Percentiles rank a stretch among this genome's conserved stretches.
These are phyloP conservation scores for Actinomucor elegans DNA, from an alignment of 371 early-diverging fungal species.

Conservation along the genomic window DNA sequence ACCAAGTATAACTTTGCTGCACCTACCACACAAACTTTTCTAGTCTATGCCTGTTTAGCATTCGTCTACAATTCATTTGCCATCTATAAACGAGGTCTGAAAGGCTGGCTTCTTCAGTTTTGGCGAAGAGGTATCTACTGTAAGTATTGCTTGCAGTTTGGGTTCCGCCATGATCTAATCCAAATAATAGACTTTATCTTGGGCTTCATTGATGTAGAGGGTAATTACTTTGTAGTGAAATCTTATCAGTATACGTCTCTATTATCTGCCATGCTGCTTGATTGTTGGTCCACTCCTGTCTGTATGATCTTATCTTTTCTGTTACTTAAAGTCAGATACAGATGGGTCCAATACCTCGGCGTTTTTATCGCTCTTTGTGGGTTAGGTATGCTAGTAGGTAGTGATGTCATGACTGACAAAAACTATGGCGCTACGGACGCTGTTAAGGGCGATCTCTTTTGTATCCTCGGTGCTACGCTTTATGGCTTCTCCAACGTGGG, in stretches of 20 bases:
- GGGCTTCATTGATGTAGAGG: constrained; percentile 72
- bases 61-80: constrained; percentile 61
- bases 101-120: constrained; percentile 49
- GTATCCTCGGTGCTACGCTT: constrained; percentile 65
- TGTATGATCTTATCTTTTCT: constrained; percentile 62
- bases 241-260: constrained; percentile 70
- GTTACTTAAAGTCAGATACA: constrained; percentile 56
- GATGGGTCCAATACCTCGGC: constrained; percentile 62
- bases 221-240: constrained; percentile 76
- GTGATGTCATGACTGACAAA: constrained; percentile 56
- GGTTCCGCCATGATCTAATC: background rate
- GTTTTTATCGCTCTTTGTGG: constrained; percentile 66
- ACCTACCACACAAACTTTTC: constrained; percentile 67
- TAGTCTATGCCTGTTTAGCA: constrained; percentile 63
- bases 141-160: background rate
- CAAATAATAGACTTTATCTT: constrained; percentile 40
- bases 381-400: constrained; percentile 61
- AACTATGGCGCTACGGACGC: constrained; percentile 46
- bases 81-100: constrained; percentile 50
- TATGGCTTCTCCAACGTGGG: constrained; percentile 70
- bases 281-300: constrained; percentile 72
- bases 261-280: constrained; percentile 70
- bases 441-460: constrained; percentile 67
- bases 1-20: constrained; percentile 44
- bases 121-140: constrained; percentile 44